Conservation (phyloP, 2,329 filamentous ascomycete species). For the Stagonosporopsis vannaccii region DNA sequence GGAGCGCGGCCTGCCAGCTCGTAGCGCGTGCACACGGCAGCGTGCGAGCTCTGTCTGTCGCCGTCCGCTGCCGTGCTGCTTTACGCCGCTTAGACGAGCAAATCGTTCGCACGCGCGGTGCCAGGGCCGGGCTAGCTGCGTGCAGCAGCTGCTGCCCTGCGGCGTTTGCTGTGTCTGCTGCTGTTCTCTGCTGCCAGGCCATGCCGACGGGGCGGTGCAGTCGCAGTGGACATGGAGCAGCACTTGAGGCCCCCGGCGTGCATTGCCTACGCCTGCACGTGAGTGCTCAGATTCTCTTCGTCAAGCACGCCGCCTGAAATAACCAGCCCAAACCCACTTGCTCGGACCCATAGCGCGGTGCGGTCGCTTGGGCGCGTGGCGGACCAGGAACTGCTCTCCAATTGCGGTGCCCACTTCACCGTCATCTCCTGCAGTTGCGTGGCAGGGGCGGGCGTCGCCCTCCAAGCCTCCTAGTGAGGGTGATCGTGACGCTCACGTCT, state of each 20-base stretch:
- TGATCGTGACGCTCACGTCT: constrained; percentile 12
- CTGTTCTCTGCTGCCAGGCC: constrained; percentile 6
- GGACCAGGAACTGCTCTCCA: constrained; percentile 24
- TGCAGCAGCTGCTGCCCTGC: constrained; percentile 10
- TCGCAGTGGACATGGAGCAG: neutral
- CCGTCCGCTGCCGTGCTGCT: constrained; percentile 16
- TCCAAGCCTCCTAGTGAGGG: constrained; percentile 7
- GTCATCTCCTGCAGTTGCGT: constrained; percentile 18
- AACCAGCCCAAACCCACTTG: constrained; percentile 31
- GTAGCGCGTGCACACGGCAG: constrained; percentile 26
- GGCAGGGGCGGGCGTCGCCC: constrained; percentile 7
- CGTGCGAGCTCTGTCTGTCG: constrained; percentile 17
- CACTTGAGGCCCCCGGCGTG: neutral
- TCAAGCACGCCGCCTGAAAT: constrained; percentile 25
- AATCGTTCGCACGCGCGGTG: constrained; percentile 14
- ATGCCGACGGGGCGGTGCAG: constrained; percentile 1
- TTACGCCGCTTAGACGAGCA: constrained; percentile 17
- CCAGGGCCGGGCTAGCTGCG: constrained; percentile 7
- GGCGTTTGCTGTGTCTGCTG: constrained; percentile 13
- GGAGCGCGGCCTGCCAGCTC: constrained; percentile 21
- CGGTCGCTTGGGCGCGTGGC: constrained; percentile 33
- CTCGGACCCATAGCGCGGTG: constrained; percentile 19
- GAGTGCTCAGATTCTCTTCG: constrained; percentile 30
- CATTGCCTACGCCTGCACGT: constrained; percentile 32
- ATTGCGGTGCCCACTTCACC: constrained; percentile 15